Percentiles rank a stretch among this genome's conserved stretches.
phyloP scores from a whole-genome alignment of 345 rosid genomes.

The Clausena lansium region DNA sequence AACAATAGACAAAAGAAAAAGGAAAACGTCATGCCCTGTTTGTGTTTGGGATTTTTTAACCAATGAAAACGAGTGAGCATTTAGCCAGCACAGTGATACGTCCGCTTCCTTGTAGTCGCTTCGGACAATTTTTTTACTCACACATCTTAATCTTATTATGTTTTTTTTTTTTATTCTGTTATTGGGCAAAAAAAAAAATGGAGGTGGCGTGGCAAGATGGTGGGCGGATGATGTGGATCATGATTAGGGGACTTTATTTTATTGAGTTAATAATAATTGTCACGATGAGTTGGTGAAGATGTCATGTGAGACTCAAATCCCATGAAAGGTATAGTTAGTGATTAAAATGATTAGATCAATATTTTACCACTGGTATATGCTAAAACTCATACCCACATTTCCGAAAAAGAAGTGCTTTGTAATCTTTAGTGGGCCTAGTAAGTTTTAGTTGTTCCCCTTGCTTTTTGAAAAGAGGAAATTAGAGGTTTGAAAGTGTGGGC shows the following conservation, averaged over 20 bases:
- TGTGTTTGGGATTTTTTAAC: not conserved
- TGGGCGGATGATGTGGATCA: conserved; percentile 23
- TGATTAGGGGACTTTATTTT: conserved; percentile 21
- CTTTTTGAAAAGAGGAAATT: conserved; percentile 42
- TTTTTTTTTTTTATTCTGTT: too few species aligned
- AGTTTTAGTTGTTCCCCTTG: conserved; percentile 4
- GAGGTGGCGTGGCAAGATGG: conserved; percentile 3
- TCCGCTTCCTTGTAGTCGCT: conserved; percentile 26
- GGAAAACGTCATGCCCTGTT: not conserved
- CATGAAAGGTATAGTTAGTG: conserved; percentile 32
- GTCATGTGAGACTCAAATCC: conserved; percentile 38
- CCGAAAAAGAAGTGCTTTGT: conserved; percentile 23
- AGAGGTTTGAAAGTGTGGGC: conserved; percentile 46
- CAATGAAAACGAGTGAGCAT: not conserved
- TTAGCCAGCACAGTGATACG: conserved; percentile 16
- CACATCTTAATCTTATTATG: too few species aligned
- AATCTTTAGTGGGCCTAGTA: conserved; percentile 26
- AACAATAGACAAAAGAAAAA: conserved; percentile 24
- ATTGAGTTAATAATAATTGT: conserved; percentile 12
- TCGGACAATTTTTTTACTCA: not conserved
- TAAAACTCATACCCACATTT: conserved; percentile 23
- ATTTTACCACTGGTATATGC: conserved; percentile 15
- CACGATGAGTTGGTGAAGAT: conserved; percentile 21
- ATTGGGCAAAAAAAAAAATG: not conserved
- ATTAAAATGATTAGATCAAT: conserved; percentile 46